phyloP scores from a whole-genome alignment of 2,329 filamentous ascomycete species.

The Herpotrichia juniperi region DNA sequence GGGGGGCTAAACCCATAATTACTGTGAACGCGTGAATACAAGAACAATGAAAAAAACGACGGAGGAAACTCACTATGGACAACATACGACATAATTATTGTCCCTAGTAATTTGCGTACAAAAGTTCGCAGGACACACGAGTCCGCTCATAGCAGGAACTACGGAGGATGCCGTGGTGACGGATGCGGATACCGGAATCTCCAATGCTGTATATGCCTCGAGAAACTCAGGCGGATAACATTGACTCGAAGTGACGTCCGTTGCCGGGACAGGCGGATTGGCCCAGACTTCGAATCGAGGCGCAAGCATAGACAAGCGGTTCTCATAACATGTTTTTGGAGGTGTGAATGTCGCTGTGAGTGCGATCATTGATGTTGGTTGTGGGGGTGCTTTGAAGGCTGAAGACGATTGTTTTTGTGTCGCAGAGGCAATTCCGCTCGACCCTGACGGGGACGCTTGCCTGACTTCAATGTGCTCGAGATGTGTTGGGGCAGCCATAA shows the following conservation, averaged over 20 bases:
- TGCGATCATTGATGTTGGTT: conserved; percentile 19
- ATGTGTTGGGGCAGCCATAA: neutral
- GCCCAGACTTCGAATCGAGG: conserved; percentile 30
- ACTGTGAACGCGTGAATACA: conserved; percentile 11
- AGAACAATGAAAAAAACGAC: neutral
- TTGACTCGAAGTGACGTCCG: conserved; percentile 20
- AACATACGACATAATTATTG: conserved; percentile 34
- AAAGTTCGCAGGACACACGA: conserved; percentile 32
- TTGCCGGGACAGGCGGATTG: conserved; percentile 32
- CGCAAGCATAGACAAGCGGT: conserved; percentile 27
- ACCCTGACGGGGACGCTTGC: neutral
- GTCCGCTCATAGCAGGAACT: conserved; percentile 31
- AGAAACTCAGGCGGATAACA: conserved; percentile 35
- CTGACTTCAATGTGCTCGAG: neutral
- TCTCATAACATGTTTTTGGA: conserved; percentile 27
- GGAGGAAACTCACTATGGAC: conserved; percentile 25
- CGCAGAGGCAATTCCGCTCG: neutral
- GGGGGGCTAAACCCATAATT: conserved; percentile 25
- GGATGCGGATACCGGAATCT: no score
- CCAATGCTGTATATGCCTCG: conserved; percentile 22
- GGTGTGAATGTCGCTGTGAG: conserved; percentile 34
- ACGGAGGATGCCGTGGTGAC: conserved; percentile 17
- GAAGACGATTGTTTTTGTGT: neutral
- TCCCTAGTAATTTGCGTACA: conserved; percentile 22
- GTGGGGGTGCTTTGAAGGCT: conserved; percentile 2